Evolutionary conservation across 257 asterid species (phyloP), one percentile per base, ranked within the genome.

Genomic region (Eucommia ulmoides): DNA sequence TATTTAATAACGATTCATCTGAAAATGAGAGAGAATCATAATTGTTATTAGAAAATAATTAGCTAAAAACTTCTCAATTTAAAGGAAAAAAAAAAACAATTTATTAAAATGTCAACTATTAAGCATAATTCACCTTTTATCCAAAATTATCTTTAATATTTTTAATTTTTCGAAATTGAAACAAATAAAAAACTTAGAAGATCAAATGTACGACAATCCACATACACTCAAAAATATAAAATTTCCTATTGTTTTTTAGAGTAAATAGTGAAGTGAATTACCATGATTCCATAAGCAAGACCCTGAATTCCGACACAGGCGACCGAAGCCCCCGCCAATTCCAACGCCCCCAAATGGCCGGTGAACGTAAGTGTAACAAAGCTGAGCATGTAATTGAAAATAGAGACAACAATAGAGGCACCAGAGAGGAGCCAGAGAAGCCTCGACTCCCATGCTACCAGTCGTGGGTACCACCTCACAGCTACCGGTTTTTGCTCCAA

Each of bases 261-360:
- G n/a, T n/a, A 35, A 35, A 5, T 26, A 4, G 16, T 10, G 44
- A 11, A 0, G n/a, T 9, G 5, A 6, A 35, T 29, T 20, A 68
- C 75, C 75, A 64, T 69, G 56, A 69, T 49, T 11, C 71, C 71
- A 45, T 68, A 68, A 59, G 67, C 67, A 46, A 63, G 67, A 20
- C 67, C 71, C 51, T 68, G 67, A 54, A 63, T 54, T 51, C 70
- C 71, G 1, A 68, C 67, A 46, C 67, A 50, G n/a, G 67, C 67
- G 59, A 63, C 41, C 50, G 67, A 63, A 52, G 70, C 67, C 3
- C 61, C 70, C 8, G 71, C 64, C 3, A 63, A 58, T 44, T 63
- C 67, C 15, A 68, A 48, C 47, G 58, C 50, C 26, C 74, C 66
- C 46, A 64, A 51, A 25, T 64, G 67, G 15, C 75, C 67, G 9